Conservation (phyloP, 768 basidiomycete species). For the Multifurca ochricompacta region DNA sequence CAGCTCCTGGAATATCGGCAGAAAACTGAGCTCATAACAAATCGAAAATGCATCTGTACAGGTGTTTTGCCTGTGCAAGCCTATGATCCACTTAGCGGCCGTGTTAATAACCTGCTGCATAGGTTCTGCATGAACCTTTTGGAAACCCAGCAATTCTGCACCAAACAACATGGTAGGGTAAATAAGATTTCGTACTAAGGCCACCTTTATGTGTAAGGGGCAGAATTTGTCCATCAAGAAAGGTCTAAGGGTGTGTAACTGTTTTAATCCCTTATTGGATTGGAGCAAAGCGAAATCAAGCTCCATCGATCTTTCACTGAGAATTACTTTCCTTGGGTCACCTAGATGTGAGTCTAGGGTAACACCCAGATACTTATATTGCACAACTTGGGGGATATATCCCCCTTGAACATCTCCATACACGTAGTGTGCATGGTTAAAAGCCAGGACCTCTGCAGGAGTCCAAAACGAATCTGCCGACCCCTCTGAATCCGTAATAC, state of each 20-base stretch:
- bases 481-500: background rate
- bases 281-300: no score
- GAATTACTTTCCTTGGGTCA: background rate
- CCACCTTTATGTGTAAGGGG: no score
- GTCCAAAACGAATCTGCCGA: no score
- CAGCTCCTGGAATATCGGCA: no score
- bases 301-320: background rate
- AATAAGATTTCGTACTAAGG: background rate
- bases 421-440: background rate
- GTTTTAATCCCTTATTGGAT: no score
- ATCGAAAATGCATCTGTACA: background rate
- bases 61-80: background rate
- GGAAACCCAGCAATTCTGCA: background rate
- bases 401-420: no score
- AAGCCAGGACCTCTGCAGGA: no score
- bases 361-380: slow-evolving; percentile 34
- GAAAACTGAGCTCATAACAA: no score
- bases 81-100: background rate
- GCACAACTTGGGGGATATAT: slow-evolving; percentile 17
- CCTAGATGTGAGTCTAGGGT: slow-evolving; percentile 19
- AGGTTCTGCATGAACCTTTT: background rate
- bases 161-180: background rate
- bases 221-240: no score
- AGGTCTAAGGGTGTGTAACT: no score
- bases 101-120: background rate